phyloP scores from a whole-genome alignment of 1,139 yeast species.

The Suhomyces bolitotheri region DNA sequence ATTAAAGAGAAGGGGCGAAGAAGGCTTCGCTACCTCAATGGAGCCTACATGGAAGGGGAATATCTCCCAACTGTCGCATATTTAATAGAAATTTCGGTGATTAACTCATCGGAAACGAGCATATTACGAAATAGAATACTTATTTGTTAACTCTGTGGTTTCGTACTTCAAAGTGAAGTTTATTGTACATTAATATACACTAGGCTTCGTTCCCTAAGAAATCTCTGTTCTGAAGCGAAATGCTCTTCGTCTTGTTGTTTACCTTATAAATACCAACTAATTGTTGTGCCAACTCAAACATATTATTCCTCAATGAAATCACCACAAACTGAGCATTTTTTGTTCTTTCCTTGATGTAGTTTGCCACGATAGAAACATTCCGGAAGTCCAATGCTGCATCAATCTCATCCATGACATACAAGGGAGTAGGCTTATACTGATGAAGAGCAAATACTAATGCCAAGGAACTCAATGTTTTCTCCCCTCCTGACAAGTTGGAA shows the following conservation, averaged over 20 bases:
- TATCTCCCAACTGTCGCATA: conserved; percentile 22
- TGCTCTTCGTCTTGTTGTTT: conserved; percentile 84
- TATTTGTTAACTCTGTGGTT: too few species aligned
- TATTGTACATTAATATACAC: conserved; percentile 6
- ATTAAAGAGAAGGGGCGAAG: conserved; percentile 64
- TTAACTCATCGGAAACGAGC: too few species aligned
- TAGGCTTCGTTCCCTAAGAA: conserved; percentile 21
- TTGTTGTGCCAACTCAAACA: conserved; percentile 95
- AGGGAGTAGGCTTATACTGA: conserved; percentile 93
- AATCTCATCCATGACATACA: conserved; percentile 98
- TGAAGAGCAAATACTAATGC: conserved; percentile 97
- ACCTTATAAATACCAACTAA: conserved; percentile 95
- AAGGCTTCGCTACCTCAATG: conserved; percentile 61
- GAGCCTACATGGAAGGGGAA: conserved; percentile 55
- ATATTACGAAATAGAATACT: too few species aligned
- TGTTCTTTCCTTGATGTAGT: conserved; percentile 92
- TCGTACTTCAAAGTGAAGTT: neutral
- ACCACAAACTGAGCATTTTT: conserved; percentile 96
- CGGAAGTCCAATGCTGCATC: conserved; percentile 98
- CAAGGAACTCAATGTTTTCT: conserved; percentile 89
- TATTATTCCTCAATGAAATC: conserved; percentile 90
- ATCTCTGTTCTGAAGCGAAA: conserved; percentile 70
- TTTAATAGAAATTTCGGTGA: too few species aligned
- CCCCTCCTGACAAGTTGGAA: conserved; percentile 95
- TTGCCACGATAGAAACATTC: conserved; percentile 95